These are phyloP conservation scores for Salmacisia buchloeana DNA, from an alignment of 1,284 basidiomycete genomes.

Conservation along the genomic window DNA sequence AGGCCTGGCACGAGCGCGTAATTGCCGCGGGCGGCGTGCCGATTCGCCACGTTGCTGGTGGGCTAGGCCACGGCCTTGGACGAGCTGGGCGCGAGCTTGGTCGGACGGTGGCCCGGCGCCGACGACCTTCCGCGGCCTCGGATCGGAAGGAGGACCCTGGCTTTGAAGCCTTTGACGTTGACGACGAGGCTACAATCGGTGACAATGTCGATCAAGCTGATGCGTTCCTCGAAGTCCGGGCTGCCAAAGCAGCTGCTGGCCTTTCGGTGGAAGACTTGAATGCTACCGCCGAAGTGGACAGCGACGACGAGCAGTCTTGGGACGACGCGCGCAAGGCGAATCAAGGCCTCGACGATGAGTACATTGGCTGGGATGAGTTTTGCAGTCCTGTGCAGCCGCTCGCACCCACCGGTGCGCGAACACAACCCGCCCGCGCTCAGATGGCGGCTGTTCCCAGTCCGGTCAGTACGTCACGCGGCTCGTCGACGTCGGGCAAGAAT, in stretches of 20 bases:
- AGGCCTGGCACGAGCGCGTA: conserved; percentile 15
- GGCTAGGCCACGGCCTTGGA: conserved; percentile 23
- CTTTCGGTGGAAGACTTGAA: neutral
- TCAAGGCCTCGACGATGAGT: neutral
- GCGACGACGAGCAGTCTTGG: neutral
- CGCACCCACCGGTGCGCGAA: too few species aligned
- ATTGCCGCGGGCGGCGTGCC: conserved; percentile 22
- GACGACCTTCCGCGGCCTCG: conserved; percentile 69
- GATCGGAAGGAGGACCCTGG: conserved; percentile 63
- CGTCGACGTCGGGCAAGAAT: too few species aligned
- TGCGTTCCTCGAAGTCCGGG: conserved; percentile 67
- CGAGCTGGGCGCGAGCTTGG: conserved; percentile 26
- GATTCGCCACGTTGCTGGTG: conserved; percentile 28
- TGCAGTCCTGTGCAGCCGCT: too few species aligned
- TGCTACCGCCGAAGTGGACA: neutral
- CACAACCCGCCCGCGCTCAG: too few species aligned
- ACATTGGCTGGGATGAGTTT: neutral
- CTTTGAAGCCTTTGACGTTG: conserved; percentile 66
- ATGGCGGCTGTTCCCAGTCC: too few species aligned
- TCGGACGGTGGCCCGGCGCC: conserved; percentile 58
- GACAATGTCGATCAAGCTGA: conserved; percentile 80
- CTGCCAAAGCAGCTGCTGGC: neutral
- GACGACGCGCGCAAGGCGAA: neutral
- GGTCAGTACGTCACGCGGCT: too few species aligned
- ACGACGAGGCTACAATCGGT: conserved; percentile 58